Percentiles rank a stretch among this genome's conserved stretches.
phyloP scores from a whole-genome alignment of 192 early-diverging fungal genomes.

The Coemansia sp. region DNA sequence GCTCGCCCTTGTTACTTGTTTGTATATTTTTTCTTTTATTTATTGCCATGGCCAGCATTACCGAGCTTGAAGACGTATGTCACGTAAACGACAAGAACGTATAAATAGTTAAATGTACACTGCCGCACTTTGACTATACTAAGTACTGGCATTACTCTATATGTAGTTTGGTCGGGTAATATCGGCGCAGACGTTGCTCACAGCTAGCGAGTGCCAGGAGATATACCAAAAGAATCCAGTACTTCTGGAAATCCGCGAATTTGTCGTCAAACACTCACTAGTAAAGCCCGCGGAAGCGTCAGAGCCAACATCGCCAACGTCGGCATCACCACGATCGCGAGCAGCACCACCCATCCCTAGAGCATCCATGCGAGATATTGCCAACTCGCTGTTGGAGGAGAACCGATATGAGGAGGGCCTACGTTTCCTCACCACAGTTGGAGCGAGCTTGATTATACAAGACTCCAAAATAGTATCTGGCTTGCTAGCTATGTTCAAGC shows the following conservation, averaged over 20 bases:
- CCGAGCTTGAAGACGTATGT: constrained; percentile 14
- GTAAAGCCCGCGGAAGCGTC: background rate
- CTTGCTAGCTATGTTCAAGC: constrained; percentile 38
- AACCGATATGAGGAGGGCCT: constrained; percentile 35
- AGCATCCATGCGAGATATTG: constrained; percentile 28
- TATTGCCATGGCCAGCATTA: background rate
- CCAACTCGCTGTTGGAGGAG: constrained; percentile 40
- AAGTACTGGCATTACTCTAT: background rate
- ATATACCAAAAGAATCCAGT: constrained; percentile 18
- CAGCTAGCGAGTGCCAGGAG: constrained; percentile 14
- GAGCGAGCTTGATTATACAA: constrained; percentile 12
- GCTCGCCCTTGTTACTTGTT: background rate
- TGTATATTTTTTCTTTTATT: constrained; percentile 1
- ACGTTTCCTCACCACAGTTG: constrained; percentile 27
- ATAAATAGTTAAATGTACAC: background rate
- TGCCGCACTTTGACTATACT: background rate
- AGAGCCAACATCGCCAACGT: background rate
- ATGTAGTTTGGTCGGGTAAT: constrained; percentile 10
- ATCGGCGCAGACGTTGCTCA: constrained; percentile 2
- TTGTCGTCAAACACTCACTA: constrained; percentile 12
- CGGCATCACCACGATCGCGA: background rate
- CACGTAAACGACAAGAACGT: background rate
- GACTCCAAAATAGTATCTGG: constrained; percentile 15
- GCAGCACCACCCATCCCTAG: constrained; percentile 1
- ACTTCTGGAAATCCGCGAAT: constrained; percentile 38